Conservation (phyloP, 78 protist species). For the Bigelowiella natans region DNA sequence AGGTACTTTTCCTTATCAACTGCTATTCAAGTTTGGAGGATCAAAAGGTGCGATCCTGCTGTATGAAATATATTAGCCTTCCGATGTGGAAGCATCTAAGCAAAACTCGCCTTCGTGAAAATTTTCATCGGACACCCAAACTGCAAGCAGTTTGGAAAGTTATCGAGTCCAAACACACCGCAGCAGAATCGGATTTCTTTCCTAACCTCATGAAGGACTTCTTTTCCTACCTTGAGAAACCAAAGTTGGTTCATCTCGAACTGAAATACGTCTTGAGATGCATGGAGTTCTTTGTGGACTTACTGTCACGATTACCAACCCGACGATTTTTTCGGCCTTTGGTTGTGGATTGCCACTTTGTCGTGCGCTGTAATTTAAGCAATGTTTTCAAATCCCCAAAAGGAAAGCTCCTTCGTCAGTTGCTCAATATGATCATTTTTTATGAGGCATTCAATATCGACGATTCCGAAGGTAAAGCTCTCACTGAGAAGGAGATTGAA, state of each 20-base stretch:
- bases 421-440: constrained; percentile 29
- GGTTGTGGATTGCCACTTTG: constrained; percentile 50
- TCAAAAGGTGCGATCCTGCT: not conserved
- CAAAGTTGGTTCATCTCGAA: not conserved
- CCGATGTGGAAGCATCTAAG: not conserved
- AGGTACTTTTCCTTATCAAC: constrained; percentile 1
- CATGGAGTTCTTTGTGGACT: constrained; percentile 53
- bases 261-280: not conserved
- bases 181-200: not conserved
- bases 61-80: not conserved
- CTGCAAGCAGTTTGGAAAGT: not conserved
- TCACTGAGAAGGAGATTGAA: constrained; percentile 43
- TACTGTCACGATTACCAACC: constrained; percentile 73
- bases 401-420: constrained; percentile 27
- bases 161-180: not conserved
- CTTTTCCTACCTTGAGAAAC: not conserved
- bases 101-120: not conserved
- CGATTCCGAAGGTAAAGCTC: constrained; percentile 62
- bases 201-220: not conserved
- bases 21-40: constrained; percentile 24
- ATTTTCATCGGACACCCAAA: not conserved
- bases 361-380: constrained; percentile 14
- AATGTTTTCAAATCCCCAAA: not conserved
- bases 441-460: constrained; percentile 56
- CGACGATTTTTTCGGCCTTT: constrained; percentile 60